Conservation (phyloP, 140 eudicot species). For the Anethum foeniculum region DNA sequence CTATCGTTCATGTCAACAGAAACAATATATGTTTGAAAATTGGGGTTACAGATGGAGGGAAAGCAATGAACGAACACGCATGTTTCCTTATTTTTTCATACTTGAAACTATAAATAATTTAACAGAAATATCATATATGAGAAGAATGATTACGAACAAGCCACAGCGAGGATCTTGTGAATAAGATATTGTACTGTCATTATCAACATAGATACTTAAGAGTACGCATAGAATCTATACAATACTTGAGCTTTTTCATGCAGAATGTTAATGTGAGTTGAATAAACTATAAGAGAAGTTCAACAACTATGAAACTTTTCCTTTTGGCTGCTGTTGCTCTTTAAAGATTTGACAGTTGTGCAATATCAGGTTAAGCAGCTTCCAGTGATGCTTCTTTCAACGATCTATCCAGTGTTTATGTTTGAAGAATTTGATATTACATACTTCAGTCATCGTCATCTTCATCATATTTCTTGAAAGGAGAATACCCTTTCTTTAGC, state of each 20-base stretch:
- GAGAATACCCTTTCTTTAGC: constrained; percentile 7
- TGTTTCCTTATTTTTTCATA: too few species aligned
- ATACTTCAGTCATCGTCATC: background rate
- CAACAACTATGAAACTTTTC: background rate
- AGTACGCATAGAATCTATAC: background rate
- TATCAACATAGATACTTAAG: background rate
- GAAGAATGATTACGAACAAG: background rate
- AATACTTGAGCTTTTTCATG: background rate
- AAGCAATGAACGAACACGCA: too few species aligned
- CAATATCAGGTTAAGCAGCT: background rate
- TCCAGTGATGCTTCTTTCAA: background rate
- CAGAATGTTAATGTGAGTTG: background rate
- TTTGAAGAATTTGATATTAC: background rate
- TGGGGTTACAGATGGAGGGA: too few species aligned
- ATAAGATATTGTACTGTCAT: background rate
- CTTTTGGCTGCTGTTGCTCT: background rate
- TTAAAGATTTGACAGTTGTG: background rate
- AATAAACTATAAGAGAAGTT: background rate
- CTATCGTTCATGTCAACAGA: too few species aligned
- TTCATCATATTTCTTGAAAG: background rate
- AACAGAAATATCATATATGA: too few species aligned
- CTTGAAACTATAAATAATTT: too few species aligned
- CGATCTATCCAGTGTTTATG: background rate
- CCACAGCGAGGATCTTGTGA: background rate
- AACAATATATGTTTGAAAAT: too few species aligned